Conservation (phyloP, 176 grass and related monocot genomes). For the Avena eriantha region DNA sequence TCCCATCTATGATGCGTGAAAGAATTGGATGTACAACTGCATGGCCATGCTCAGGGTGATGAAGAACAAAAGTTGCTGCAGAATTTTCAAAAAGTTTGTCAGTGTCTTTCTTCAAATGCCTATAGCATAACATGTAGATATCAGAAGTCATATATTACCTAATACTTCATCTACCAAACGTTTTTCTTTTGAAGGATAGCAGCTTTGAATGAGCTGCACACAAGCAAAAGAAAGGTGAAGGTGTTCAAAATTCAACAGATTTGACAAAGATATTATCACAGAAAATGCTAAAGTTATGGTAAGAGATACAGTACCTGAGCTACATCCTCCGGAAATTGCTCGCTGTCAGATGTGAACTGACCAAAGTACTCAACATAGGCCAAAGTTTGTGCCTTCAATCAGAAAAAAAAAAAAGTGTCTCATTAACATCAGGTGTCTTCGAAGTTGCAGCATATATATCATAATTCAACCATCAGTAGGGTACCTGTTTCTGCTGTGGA, state of each 20-base stretch:
- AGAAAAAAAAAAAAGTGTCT: conserved; percentile 22
- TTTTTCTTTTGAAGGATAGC: conserved; percentile 92
- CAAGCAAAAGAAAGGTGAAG: conserved; percentile 17
- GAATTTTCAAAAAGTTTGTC: conserved; percentile 36
- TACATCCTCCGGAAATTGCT: conserved; percentile 96
- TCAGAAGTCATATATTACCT: conserved; percentile 61
- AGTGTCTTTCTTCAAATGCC: conserved; percentile 39
- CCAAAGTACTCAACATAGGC: conserved; percentile 99
- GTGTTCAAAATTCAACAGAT: background rate
- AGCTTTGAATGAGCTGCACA: conserved; percentile 96
- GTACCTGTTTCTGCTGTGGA: conserved; percentile 80
- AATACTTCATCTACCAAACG: conserved; percentile 94
- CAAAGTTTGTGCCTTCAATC: conserved; percentile 88
- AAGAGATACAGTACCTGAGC: conserved; percentile 70
- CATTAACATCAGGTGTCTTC: conserved; percentile 14
- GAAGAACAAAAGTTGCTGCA: conserved; percentile 95
- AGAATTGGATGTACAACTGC: conserved; percentile 96
- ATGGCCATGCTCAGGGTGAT: conserved; percentile 98
- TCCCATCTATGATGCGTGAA: conserved; percentile 96
- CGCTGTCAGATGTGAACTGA: conserved; percentile 91
- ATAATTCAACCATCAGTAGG: conserved; percentile 29
- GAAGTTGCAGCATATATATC: conserved; percentile 13
- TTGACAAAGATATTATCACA: conserved; percentile 13
- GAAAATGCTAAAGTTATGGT: background rate
- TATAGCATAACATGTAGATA: background rate